A percentile compares a stretch with the other conserved stretches of the same genome.
phyloP scores from a whole-genome alignment of 2,329 filamentous ascomycete genomes.

The Colletotrichum tropicale region DNA sequence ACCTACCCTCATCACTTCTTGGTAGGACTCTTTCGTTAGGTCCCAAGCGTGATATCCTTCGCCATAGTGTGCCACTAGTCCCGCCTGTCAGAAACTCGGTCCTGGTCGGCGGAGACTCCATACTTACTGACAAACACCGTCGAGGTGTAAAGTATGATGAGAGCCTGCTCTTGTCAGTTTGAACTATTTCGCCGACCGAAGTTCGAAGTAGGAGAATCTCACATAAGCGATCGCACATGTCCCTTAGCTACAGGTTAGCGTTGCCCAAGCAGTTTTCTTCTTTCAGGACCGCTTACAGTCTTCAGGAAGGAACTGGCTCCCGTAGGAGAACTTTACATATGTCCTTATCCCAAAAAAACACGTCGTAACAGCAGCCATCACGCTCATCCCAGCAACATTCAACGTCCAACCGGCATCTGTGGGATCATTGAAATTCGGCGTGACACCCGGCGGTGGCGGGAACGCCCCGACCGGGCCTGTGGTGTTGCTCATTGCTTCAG shows the following conservation, averaged over 20 bases:
- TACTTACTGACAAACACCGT: conserved; percentile 10
- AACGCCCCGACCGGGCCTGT: conserved; percentile 15
- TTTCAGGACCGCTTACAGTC: neutral
- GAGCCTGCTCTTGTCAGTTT: neutral
- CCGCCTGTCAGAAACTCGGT: neutral
- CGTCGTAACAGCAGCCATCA: conserved; percentile 18
- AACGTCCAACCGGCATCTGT: conserved; percentile 11
- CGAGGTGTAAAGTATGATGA: neutral
- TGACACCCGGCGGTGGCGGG: conserved; percentile 26
- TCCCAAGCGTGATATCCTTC: conserved; percentile 28
- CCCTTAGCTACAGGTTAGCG: neutral
- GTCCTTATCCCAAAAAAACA: conserved; percentile 20
- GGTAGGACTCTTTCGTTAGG: conserved; percentile 18
- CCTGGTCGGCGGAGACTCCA: neutral
- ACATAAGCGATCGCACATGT: conserved; percentile 15
- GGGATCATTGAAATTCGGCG: conserved; percentile 24
- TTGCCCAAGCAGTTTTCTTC: neutral
- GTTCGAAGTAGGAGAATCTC: neutral
- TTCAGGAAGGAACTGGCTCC: neutral
- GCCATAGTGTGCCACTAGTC: conserved; percentile 26
- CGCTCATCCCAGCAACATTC: conserved; percentile 17
- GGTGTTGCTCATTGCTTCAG: conserved; percentile 8
- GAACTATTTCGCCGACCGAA: neutral
- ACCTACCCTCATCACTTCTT: conserved; percentile 21
- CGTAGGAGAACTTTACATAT: conserved; percentile 19